Percentiles rank a stretch among this genome's conserved stretches.
Evolutionary conservation across 805 yeast species (phyloP).

Genomic region (Brettanomyces sp.): DNA sequence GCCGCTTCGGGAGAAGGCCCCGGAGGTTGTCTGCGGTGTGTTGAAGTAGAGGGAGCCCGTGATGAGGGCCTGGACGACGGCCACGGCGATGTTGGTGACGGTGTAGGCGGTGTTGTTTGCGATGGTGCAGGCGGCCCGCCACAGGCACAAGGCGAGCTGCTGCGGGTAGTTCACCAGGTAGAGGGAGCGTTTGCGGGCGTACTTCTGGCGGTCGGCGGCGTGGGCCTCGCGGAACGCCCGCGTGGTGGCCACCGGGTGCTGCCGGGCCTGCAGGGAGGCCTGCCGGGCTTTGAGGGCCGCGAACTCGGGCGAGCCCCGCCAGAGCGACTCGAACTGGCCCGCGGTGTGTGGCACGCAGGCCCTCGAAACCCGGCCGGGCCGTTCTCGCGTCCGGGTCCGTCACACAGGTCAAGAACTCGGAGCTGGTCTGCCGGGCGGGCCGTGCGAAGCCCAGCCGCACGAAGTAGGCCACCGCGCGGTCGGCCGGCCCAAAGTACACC

Average conservation of each 20-base stretch:
- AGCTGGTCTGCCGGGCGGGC: conserved; percentile 55
- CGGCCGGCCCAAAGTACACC: conserved; percentile 46
- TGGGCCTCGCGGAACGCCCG: conserved; percentile 23
- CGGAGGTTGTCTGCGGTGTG: conserved; percentile 9
- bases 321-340: conserved; percentile 45
- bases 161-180: conserved; percentile 33
- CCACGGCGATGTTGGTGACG: conserved; percentile 37
- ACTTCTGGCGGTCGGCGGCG: conserved; percentile 28
- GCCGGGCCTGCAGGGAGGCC: conserved; percentile 25
- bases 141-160: conserved; percentile 42
- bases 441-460: conserved; percentile 51
- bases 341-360: conserved; percentile 46
- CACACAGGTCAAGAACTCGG: conserved; percentile 58
- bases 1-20: conserved; percentile 46
- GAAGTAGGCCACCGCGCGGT: conserved; percentile 44
- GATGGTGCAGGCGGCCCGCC: conserved; percentile 45
- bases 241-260: conserved; percentile 25
- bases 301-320: conserved; percentile 50
- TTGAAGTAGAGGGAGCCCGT: conserved; percentile 40
- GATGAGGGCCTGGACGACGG: conserved; percentile 45
- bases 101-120: conserved; percentile 51
- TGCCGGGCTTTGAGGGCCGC: conserved; percentile 26
- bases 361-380: conserved; percentile 39
- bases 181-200: conserved; percentile 28
- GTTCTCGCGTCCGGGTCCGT: conserved; percentile 55